Evolutionary conservation across 257 asterid genomes (phyloP).

Genomic region (Primulina eburnea): DNA sequence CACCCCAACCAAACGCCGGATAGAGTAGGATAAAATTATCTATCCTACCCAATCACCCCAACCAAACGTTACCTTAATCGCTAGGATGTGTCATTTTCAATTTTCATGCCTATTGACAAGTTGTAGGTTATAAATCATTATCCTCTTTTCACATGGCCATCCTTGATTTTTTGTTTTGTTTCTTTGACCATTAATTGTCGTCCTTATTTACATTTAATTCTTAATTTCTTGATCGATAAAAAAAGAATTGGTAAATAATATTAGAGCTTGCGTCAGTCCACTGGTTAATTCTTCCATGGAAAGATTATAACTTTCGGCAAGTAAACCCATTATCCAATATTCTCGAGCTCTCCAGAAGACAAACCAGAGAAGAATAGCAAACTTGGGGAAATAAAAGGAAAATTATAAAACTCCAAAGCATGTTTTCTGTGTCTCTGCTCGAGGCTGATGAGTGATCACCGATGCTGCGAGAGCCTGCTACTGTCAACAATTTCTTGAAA

Average conservation of each 20-base stretch:
- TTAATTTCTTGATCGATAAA: conserved; percentile 33
- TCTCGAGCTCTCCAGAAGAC: too few relatives aligned
- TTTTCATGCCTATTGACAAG: conserved; percentile 32
- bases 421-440: conserved; percentile 66
- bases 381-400: conserved; percentile 39
- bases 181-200: conserved; percentile 32
- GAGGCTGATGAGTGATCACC: conserved; percentile 37
- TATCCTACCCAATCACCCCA: too few relatives aligned
- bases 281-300: too few relatives aligned
- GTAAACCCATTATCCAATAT: too few relatives aligned
- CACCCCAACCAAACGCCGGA: too few relatives aligned
- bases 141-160: conserved; percentile 48
- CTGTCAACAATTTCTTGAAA: conserved; percentile 71
- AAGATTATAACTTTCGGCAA: too few relatives aligned
- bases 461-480: conserved; percentile 50
- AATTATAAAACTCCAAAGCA: conserved; percentile 38
- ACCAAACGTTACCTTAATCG: too few relatives aligned
- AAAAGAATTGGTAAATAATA: too few relatives aligned
- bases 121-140: conserved; percentile 31
- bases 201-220: conserved; percentile 14
- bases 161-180: conserved; percentile 37
- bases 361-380: conserved; percentile 36
- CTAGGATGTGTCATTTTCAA: conserved; percentile 29
- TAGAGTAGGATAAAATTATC: too few relatives aligned
- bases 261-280: too few relatives aligned